Evolutionary conservation across 2,329 filamentous ascomycete genomes (phyloP).

Genomic region (Allantophomopsis cytisporea): DNA sequence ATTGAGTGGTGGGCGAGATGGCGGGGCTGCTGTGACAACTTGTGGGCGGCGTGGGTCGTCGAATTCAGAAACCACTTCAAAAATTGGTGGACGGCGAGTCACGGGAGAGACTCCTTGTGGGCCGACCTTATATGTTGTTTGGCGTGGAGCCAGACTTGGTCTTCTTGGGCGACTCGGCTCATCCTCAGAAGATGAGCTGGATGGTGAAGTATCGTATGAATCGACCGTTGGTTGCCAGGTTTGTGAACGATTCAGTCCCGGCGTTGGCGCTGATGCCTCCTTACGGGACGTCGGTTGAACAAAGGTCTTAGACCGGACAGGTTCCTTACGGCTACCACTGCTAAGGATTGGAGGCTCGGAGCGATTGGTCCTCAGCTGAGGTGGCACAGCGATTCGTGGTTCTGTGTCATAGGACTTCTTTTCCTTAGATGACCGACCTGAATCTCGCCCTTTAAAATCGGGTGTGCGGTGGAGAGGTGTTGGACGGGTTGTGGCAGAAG

Average conservation of each 20-base stretch:
- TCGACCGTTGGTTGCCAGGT: constrained; percentile 12
- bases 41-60: constrained; percentile 2
- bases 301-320: constrained; percentile 15
- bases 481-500: constrained; percentile 14
- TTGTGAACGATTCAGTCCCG: constrained; percentile 12
- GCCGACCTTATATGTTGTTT: constrained; percentile 9
- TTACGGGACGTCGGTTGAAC: constrained; percentile 11
- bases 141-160: no score
- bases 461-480: constrained; percentile 8
- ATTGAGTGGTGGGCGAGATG: constrained; percentile 6
- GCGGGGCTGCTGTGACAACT: background rate
- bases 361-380: constrained; percentile 11
- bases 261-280: constrained; percentile 5
- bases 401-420: constrained; percentile 11
- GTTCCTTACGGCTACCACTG: constrained; percentile 8
- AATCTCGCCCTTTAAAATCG: constrained; percentile 4
- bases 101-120: constrained; percentile 10
- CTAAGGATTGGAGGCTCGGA: constrained; percentile 12
- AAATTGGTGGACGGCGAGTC: constrained; percentile 8
- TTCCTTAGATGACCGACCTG: constrained; percentile 1
- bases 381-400: constrained; percentile 11
- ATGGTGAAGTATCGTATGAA: constrained; percentile 7
- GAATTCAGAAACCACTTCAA: constrained; percentile 5
- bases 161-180: constrained; percentile 5
- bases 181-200: constrained; percentile 8